Conservation (phyloP, 441 rosid genomes). For the Corymbia calophylla region DNA sequence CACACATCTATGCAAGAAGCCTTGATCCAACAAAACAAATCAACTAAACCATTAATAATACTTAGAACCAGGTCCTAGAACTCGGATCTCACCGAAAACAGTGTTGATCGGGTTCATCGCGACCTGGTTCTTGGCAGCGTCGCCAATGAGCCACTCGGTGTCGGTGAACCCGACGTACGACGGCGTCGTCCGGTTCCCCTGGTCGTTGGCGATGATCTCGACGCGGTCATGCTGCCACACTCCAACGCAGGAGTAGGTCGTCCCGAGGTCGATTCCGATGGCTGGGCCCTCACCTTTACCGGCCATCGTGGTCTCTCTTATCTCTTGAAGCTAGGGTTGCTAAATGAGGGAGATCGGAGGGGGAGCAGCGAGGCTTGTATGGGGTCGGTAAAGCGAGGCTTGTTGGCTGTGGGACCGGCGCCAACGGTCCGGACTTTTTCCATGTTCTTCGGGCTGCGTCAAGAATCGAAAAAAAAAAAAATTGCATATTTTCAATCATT, state of each 20-base stretch:
- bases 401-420: no score
- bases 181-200: neutral
- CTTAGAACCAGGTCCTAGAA: neutral
- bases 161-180: neutral
- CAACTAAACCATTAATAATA: neutral
- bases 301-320: neutral
- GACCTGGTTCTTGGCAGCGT: neutral
- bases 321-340: neutral
- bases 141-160: neutral
- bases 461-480: neutral
- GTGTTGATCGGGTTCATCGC: neutral
- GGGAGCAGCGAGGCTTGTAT: no score
- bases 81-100: neutral
- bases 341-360: no score
- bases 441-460: no score
- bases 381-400: no score
- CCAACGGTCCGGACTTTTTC: neutral
- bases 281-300: neutral
- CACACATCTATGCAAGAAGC: neutral
- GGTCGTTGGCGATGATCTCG: neutral
- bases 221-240: neutral
- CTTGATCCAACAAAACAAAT: neutral
- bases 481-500: neutral
- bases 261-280: neutral
- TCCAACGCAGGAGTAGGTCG: neutral